Evolutionary conservation across 139 green algal species (phyloP).

Genomic region (Chloropicon primus): DNA sequence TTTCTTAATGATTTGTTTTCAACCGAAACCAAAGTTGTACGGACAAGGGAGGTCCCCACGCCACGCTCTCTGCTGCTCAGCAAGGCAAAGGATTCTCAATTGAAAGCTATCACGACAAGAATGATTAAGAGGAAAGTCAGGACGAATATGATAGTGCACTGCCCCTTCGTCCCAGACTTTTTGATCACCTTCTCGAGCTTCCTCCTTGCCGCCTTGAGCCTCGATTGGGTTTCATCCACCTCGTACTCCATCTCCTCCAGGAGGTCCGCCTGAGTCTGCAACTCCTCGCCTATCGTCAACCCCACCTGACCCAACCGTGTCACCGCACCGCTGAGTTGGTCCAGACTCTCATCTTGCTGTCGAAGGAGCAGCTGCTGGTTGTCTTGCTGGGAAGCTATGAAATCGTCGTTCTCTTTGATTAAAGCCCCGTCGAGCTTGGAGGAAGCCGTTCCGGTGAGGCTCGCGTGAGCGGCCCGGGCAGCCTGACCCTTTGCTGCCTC

Average conservation of each 20-base stretch:
- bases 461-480: background rate
- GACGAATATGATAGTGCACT: slow-evolving; percentile 42
- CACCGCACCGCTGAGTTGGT: slow-evolving; percentile 55
- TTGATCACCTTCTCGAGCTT: slow-evolving; percentile 58
- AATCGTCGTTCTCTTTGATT: slow-evolving; percentile 44
- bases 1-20: too few species aligned
- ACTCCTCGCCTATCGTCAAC: slow-evolving; percentile 60
- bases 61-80: too few species aligned
- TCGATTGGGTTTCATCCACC: slow-evolving; percentile 50
- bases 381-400: slow-evolving; percentile 38
- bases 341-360: slow-evolving; percentile 56
- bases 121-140: slow-evolving; percentile 39
- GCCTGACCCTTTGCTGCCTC: slow-evolving; percentile 18
- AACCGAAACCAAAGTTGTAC: too few species aligned
- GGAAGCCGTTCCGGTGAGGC: background rate
- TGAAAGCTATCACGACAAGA: slow-evolving; percentile 26
- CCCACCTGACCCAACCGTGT: slow-evolving; percentile 58
- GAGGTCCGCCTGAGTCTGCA: slow-evolving; percentile 31
- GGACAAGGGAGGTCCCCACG: too few species aligned
- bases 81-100: background rate
- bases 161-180: slow-evolving; percentile 51
- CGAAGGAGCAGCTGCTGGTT: slow-evolving; percentile 52
- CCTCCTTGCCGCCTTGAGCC: slow-evolving; percentile 52
- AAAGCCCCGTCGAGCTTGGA: slow-evolving; percentile 19
- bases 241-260: slow-evolving; percentile 59